These are phyloP conservation scores for Serendipita indica DNA, from an alignment of 768 basidiomycete genomes.

Conservation along the genomic window DNA sequence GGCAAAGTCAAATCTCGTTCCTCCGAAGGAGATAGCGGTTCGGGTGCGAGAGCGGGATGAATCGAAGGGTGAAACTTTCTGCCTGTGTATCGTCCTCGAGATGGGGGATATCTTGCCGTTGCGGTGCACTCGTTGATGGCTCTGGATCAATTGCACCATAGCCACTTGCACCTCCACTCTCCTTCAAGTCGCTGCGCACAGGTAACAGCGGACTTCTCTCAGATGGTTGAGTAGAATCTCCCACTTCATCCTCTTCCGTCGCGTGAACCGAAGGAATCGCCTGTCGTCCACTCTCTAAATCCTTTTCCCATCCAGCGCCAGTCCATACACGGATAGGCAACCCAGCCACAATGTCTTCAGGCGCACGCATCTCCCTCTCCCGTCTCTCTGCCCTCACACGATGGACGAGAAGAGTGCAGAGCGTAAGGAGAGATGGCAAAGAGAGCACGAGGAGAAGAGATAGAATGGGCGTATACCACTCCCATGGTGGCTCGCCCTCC, in stretches of 20 bases:
- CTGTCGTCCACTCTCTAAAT: conserved; percentile 19
- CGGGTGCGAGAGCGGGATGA: conserved; percentile 16
- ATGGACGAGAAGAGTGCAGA: conserved; percentile 78
- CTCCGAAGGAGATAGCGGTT: background rate
- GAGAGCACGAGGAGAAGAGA: conserved; percentile 80
- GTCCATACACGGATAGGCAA: conserved; percentile 79
- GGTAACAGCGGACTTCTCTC: background rate
- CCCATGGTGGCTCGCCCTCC: conserved; percentile 39
- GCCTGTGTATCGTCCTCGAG: background rate
- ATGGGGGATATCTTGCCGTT: background rate
- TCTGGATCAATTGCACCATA: background rate
- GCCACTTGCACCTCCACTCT: conserved; percentile 5
- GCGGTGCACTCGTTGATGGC: background rate
- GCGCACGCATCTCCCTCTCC: conserved; percentile 44
- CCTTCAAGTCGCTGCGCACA: background rate
- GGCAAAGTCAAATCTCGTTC: background rate
- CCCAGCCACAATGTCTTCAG: conserved; percentile 59
- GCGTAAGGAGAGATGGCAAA: conserved; percentile 78
- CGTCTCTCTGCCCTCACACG: conserved; percentile 72
- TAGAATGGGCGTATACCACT: conserved; percentile 84
- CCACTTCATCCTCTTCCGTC: background rate
- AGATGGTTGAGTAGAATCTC: background rate
- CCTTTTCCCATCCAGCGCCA: conserved; percentile 66
- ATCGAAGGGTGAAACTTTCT: background rate
- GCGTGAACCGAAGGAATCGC: no score